phyloP scores from a whole-genome alignment of 2,329 filamentous ascomycete genomes.

The Aspergillus clavatus region DNA sequence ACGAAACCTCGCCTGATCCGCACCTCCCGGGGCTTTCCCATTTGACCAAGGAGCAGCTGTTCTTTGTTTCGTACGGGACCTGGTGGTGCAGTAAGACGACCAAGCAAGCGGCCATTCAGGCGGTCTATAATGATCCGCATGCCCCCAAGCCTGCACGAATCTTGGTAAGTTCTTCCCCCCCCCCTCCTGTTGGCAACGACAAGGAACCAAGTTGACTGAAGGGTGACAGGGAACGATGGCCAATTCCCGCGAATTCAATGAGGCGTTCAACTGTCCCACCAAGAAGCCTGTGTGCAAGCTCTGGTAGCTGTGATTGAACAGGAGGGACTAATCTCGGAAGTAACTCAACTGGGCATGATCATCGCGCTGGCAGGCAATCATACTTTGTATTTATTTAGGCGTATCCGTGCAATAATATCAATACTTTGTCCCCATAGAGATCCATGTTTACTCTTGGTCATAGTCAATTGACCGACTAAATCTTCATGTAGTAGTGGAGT shows the following conservation, averaged over 20 bases:
- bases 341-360: too few species aligned
- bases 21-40: conserved; percentile 56
- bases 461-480: too few species aligned
- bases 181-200: neutral
- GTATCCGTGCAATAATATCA: too few species aligned
- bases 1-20: conserved; percentile 48
- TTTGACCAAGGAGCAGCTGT: conserved; percentile 65
- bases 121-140: conserved; percentile 61
- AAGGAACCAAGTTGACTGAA: conserved; percentile 4
- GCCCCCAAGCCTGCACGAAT: conserved; percentile 60
- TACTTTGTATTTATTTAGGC: too few species aligned
- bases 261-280: conserved; percentile 61
- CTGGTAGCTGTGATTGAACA: conserved; percentile 61
- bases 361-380: too few species aligned
- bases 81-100: conserved; percentile 64
- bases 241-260: conserved; percentile 63
- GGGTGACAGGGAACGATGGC: conserved; percentile 53
- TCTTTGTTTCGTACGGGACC: conserved; percentile 62
- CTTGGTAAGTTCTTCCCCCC: conserved; percentile 29
- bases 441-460: too few species aligned
- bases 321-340: too few species aligned
- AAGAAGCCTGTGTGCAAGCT: conserved; percentile 66
- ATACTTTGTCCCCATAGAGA: too few species aligned
- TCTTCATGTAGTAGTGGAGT: too few species aligned
- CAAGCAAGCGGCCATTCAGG: conserved; percentile 53